phyloP scores from a whole-genome alignment of 1,284 basidiomycete species.

The Ceratobasidium sp. region DNA sequence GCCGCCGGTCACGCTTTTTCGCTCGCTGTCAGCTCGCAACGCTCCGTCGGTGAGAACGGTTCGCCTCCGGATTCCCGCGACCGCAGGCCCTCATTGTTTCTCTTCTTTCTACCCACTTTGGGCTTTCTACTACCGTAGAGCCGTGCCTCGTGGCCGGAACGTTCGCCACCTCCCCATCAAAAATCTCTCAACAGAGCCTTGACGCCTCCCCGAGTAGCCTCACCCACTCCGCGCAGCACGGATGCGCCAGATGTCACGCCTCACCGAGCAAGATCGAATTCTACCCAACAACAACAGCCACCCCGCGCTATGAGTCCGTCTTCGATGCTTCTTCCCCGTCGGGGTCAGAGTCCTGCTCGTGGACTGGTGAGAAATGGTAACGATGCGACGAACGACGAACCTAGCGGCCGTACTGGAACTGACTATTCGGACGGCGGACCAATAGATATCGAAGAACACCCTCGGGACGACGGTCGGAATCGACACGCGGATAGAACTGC shows the following conservation, averaged over 20 bases:
- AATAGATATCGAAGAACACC: not conserved
- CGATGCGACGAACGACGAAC: slow-evolving; percentile 13
- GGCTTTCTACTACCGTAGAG: slow-evolving; percentile 24
- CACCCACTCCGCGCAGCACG: no score
- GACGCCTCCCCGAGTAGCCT: no score
- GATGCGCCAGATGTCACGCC: slow-evolving; percentile 11
- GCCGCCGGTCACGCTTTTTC: not conserved
- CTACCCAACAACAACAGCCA: slow-evolving; percentile 8
- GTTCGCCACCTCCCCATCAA: not conserved
- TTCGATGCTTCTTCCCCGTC: slow-evolving; percentile 35
- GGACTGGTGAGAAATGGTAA: slow-evolving; percentile 25
- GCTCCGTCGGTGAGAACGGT: slow-evolving; percentile 42
- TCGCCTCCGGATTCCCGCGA: slow-evolving; percentile 41
- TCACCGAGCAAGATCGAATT: not conserved
- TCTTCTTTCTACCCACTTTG: slow-evolving; percentile 24
- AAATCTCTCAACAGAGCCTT: slow-evolving; percentile 4
- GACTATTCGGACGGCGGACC: not conserved
- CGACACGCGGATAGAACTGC: not conserved
- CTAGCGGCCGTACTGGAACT: not conserved
- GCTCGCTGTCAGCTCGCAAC: slow-evolving; percentile 33
- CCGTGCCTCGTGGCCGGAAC: slow-evolving; percentile 35
- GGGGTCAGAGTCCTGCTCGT: slow-evolving; percentile 35
- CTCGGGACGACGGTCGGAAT: slow-evolving; percentile 18
- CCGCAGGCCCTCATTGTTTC: slow-evolving; percentile 38
- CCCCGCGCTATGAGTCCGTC: slow-evolving; percentile 33